Evolutionary conservation across 129 eudicot genomes (phyloP), one percentile per base, ranked within the genome.

Genomic region (Smallanthus sonchifolius): DNA sequence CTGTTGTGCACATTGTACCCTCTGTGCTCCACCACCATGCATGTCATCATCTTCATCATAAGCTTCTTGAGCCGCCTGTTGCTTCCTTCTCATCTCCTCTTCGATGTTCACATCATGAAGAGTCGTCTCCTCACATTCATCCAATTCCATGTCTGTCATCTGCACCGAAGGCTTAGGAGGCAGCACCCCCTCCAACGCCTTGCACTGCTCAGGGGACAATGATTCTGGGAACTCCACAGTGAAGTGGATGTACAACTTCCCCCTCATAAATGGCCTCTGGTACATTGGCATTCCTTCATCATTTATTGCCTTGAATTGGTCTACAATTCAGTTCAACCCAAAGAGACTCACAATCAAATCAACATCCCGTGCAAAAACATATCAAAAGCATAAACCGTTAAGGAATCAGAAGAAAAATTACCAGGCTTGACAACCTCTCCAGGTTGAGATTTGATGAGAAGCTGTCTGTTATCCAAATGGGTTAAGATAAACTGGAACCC

Each of bases 1-100:
- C 67, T 87, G 93, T 43, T 87, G 92, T 4, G 89, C 89, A 45
- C 87, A 87, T 68, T 87, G 93, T 62, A 87, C 93, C 39, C 86
- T 80, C 76, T 85, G 89, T 5, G 87, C 87, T 2, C 93, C 93
- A 36, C 87, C 89, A 34, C 87, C 89, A n/a, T 54, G 84, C 92
- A 84, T 87, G 48, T 84, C 92, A 0, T 87, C 92, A 17, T 87
- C 92, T 76, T 87, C 93, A 19, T 85, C 89, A 20, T 87, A 87
- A 15, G 92, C 64, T 75, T 57, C 79, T 66, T 71, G 77, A 65
- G 75, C 47, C 57, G 75, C 47, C 70, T 64, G 81, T 42, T 85
- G 89, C 78, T 82, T 87, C 61, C 92, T 77, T 28, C 89, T 83
- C 83, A 67, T 73, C 71, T 73, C 83, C 28, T 83, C 83, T 55